Evolutionary conservation across 1,284 basidiomycete species (phyloP).

Genomic region (Trichosporon faecale): DNA sequence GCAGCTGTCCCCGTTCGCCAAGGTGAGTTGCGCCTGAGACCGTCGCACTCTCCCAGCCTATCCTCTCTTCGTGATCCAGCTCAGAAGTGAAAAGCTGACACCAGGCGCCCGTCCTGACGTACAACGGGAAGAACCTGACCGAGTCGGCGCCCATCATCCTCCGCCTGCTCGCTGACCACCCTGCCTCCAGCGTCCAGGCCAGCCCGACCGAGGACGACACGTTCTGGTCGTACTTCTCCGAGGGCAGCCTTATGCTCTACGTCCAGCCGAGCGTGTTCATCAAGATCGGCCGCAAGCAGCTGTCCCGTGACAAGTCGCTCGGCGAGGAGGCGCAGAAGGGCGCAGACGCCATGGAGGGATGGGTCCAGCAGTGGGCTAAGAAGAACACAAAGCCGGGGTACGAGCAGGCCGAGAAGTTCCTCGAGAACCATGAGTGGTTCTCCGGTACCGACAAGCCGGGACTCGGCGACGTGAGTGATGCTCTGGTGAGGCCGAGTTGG

Average conservation of each 20-base stretch:
- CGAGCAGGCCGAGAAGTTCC: constrained; percentile 14
- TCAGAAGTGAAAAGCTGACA: constrained; percentile 8
- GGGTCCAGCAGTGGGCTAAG: constrained; percentile 8
- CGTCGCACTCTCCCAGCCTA: neutral
- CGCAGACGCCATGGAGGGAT: constrained; percentile 6
- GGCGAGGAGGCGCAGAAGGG: constrained; percentile 7
- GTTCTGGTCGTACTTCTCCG: constrained; percentile 44
- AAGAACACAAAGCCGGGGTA: constrained; percentile 1
- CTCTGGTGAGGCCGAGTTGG: too few relatives aligned
- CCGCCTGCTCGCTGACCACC: constrained; percentile 27
- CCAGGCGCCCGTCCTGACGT: constrained; percentile 35
- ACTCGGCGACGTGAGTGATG: constrained; percentile 13
- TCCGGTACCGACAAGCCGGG: constrained; percentile 16
- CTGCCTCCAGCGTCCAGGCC: constrained; percentile 23
- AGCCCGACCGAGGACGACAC: constrained; percentile 26
- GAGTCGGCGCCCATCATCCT: constrained; percentile 44
- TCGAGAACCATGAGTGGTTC: constrained; percentile 7
- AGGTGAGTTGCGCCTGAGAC: constrained; percentile 18
- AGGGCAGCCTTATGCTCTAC: constrained; percentile 41
- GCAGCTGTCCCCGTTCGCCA: constrained; percentile 35
- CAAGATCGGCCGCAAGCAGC: constrained; percentile 7
- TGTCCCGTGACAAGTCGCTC: constrained; percentile 2
- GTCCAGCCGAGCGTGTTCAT: constrained; percentile 26
- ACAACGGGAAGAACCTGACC: constrained; percentile 33
- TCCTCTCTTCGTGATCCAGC: neutral